Percentiles rank a stretch among this genome's conserved stretches.
Conservation (phyloP, 2,329 filamentous ascomycete genomes). For the Colletotrichum sp. region DNA sequence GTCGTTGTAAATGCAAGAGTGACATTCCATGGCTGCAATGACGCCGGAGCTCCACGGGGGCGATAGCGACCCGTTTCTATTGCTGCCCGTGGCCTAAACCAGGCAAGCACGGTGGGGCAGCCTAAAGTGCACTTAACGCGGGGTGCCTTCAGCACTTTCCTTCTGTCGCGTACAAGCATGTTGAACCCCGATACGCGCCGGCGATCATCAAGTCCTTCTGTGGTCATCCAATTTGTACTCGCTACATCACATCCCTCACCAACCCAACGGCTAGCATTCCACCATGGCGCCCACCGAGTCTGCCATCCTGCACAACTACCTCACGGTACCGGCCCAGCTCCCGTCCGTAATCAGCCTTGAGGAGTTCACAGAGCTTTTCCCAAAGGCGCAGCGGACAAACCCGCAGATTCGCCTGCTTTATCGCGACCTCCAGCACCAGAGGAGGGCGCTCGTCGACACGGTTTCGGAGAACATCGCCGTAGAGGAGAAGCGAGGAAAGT, state of each 20-base stretch:
- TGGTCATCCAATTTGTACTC: not conserved
- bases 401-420: slow-evolving; percentile 76
- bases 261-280: not conserved
- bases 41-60: not conserved
- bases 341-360: slow-evolving; percentile 75
- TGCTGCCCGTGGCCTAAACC: not conserved
- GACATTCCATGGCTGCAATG: not conserved
- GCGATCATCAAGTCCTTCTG: not conserved
- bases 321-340: slow-evolving; percentile 77
- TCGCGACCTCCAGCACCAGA: slow-evolving; percentile 78
- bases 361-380: slow-evolving; percentile 80
- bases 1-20: not conserved
- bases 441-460: slow-evolving; percentile 70
- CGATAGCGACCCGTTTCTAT: not conserved
- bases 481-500: slow-evolving; percentile 68
- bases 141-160: not conserved
- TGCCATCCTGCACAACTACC: slow-evolving; percentile 77
- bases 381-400: slow-evolving; percentile 67
- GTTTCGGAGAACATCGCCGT: slow-evolving; percentile 69
- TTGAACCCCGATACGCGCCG: not conserved
- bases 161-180: not conserved
- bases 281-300: slow-evolving; percentile 77
- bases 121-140: not conserved
- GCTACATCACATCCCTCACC: not conserved
- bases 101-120: not conserved